A percentile compares a stretch with the other conserved stretches of the same genome.
Evolutionary conservation across 2,329 filamentous ascomycete species (phyloP).

Genomic region (Emydomyces testavorans): DNA sequence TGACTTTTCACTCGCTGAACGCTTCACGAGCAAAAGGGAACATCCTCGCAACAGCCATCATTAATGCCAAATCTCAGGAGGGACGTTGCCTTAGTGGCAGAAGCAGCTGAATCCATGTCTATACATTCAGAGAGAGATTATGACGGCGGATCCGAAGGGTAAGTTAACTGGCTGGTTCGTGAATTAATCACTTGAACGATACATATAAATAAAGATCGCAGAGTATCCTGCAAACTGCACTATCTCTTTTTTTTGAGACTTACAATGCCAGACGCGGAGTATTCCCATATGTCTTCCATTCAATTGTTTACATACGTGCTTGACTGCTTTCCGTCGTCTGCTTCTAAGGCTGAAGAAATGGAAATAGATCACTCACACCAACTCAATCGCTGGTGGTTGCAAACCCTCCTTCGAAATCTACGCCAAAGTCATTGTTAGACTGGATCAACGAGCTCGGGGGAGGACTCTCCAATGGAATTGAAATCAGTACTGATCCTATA

Average conservation of each 20-base stretch:
- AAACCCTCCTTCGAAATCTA: neutral
- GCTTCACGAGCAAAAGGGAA: too few relatives aligned
- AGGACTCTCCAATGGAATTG: slow-evolving; percentile 16
- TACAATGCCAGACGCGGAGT: too few relatives aligned
- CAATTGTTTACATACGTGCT: too few relatives aligned
- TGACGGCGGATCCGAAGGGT: slow-evolving; percentile 1
- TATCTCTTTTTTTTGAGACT: too few relatives aligned
- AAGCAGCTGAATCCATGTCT: neutral
- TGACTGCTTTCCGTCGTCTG: too few relatives aligned
- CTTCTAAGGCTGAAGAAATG: neutral
- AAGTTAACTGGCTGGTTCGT: neutral
- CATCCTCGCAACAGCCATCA: too few relatives aligned
- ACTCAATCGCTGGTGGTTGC: neutral
- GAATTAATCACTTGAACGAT: too few relatives aligned
- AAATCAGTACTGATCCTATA: slow-evolving; percentile 11
- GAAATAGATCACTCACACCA: neutral
- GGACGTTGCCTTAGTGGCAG: neutral
- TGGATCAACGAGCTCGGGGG: slow-evolving; percentile 13
- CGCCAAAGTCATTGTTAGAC: slow-evolving; percentile 1
- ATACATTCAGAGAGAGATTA: neutral
- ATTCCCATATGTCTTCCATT: too few relatives aligned
- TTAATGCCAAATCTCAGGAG: too few relatives aligned
- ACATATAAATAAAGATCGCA: too few relatives aligned
- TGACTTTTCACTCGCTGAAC: too few relatives aligned
- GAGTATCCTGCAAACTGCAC: too few relatives aligned